Percentiles rank a stretch among this genome's conserved stretches.
Evolutionary conservation across 177 flowering plant genomes (phyloP).

Genomic region (Vitis hybrid): DNA sequence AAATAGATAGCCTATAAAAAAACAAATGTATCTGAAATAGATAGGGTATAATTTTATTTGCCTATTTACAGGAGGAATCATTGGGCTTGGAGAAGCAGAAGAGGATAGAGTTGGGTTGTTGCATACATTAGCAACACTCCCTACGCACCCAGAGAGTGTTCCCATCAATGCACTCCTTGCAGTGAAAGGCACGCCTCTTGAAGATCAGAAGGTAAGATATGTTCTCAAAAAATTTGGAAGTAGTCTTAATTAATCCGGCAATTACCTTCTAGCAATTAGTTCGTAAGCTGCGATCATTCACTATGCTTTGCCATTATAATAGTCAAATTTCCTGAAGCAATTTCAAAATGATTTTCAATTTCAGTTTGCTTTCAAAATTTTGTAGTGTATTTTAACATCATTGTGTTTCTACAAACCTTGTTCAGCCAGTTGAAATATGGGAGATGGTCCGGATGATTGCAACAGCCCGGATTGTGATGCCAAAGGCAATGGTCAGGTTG

Average conservation of each 20-base stretch:
- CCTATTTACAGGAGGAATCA: constrained; percentile 76
- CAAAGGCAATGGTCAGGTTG: constrained; percentile 93
- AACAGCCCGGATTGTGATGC: constrained; percentile 96
- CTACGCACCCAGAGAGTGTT: constrained; percentile 97
- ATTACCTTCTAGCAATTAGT: too few species aligned
- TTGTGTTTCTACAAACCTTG: not conserved
- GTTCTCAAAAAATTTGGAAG: too few species aligned
- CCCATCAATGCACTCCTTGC: constrained; percentile 95
- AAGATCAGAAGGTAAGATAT: constrained; percentile 83
- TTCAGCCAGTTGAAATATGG: constrained; percentile 99
- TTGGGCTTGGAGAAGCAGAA: constrained; percentile 98
- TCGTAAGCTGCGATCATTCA: too few species aligned
- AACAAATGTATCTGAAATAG: not conserved
- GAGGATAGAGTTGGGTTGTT: constrained; percentile 92
- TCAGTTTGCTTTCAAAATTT: not conserved
- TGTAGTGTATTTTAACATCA: too few species aligned
- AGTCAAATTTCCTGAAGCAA: not conserved
- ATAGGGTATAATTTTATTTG: constrained; percentile 1
- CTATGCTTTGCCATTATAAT: too few species aligned
- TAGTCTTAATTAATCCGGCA: too few species aligned
- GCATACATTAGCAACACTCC: constrained; percentile 96
- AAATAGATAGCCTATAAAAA: too few species aligned
- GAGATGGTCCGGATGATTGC: constrained; percentile 98
- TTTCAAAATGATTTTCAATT: not conserved
- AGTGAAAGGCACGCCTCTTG: constrained; percentile 96